Percentiles rank a stretch among this genome's conserved stretches.
These are phyloP conservation scores for Cutaneotrichosporon mucoides DNA, from an alignment of 1,284 basidiomycete species.

Conservation along the genomic window DNA sequence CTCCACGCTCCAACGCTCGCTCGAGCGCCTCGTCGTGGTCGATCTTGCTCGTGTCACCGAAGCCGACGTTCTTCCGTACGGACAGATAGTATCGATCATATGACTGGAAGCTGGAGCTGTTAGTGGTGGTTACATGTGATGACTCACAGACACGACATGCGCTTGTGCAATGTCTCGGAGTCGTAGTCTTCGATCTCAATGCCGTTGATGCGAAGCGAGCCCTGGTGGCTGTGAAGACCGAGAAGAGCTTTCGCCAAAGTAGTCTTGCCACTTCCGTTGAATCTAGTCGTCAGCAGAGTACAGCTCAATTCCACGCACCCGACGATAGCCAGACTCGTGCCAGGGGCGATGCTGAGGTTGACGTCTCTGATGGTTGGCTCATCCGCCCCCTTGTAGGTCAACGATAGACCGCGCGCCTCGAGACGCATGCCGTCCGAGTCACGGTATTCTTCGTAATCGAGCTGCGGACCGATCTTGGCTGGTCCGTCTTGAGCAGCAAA, in stretches of 20 bases:
- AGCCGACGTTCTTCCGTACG: slow-evolving; percentile 69
- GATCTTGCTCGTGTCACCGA: slow-evolving; percentile 58
- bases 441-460: slow-evolving; percentile 30
- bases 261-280: slow-evolving; percentile 57
- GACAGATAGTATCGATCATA: slow-evolving; percentile 71
- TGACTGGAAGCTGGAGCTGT: slow-evolving; percentile 52
- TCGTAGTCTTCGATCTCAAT: slow-evolving; percentile 60
- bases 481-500: slow-evolving; percentile 65
- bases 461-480: slow-evolving; percentile 38
- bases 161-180: slow-evolving; percentile 65
- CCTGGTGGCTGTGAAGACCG: slow-evolving; percentile 60
- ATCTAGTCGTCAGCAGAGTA: background rate
- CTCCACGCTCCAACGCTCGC: slow-evolving; percentile 61
- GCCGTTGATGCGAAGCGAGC: slow-evolving; percentile 64
- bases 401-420: slow-evolving; percentile 65
- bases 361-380: slow-evolving; percentile 64
- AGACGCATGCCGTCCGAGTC: slow-evolving; percentile 59
- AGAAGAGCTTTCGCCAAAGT: slow-evolving; percentile 72
- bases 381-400: slow-evolving; percentile 67
- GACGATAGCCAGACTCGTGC: slow-evolving; percentile 74
- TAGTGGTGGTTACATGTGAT: slow-evolving; percentile 47
- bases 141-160: slow-evolving; percentile 59
- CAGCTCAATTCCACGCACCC: slow-evolving; percentile 49
- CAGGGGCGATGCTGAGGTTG: slow-evolving; percentile 63
- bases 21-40: slow-evolving; percentile 52